A percentile compares a stretch with the other conserved stretches of the same genome.
Evolutionary conservation across 192 early-diverging fungal species (phyloP).

Genomic region (Phlyctochytrium bullatum): DNA sequence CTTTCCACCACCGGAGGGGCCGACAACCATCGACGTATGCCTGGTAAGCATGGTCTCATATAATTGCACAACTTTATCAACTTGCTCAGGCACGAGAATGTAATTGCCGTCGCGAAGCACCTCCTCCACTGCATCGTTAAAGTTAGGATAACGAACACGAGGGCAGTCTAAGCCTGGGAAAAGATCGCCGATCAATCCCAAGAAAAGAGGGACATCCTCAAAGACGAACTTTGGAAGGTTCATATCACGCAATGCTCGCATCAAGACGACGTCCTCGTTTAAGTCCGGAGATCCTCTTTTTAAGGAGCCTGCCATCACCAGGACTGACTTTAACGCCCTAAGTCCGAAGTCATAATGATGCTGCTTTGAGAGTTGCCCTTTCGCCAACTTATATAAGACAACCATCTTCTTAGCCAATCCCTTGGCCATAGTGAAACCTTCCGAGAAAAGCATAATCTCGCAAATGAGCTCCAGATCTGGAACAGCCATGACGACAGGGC

Average conservation of each 20-base stretch:
- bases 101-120: conserved; percentile 51
- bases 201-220: conserved; percentile 60
- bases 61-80: conserved; percentile 60
- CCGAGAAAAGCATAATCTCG: conserved; percentile 69
- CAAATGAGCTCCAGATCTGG: conserved; percentile 63
- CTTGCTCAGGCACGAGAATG: conserved; percentile 58
- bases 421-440: conserved; percentile 73
- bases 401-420: conserved; percentile 70
- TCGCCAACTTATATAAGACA: conserved; percentile 58
- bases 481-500: conserved; percentile 61
- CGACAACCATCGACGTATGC: conserved; percentile 61
- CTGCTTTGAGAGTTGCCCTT: conserved; percentile 60
- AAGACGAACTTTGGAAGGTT: conserved; percentile 66
- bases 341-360: conserved; percentile 65
- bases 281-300: conserved; percentile 60
- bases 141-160: conserved; percentile 59
- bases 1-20: conserved; percentile 60
- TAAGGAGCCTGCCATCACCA: conserved; percentile 61
- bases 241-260: conserved; percentile 62
- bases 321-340: conserved; percentile 55
- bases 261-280: conserved; percentile 60
- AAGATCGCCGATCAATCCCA: conserved; percentile 57
- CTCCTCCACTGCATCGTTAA: conserved; percentile 65
- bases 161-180: conserved; percentile 65
- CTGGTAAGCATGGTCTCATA: conserved; percentile 65